Base-by-base conservation (phyloP, 495 filamentous ascomycete species). In the Chaetomium cochliodes region DNA sequence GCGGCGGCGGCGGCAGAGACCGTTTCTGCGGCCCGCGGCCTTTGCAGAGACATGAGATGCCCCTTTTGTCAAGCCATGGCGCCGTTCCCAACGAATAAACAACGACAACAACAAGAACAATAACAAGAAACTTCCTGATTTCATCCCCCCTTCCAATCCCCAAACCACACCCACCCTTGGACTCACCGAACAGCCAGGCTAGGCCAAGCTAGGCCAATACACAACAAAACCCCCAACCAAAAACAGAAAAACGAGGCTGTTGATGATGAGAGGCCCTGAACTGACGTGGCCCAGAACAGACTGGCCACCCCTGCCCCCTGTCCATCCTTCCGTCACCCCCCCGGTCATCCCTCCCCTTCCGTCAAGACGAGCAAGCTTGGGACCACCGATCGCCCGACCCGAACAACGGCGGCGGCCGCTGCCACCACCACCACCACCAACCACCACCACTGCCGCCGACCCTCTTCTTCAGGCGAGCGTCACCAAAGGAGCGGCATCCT, bases 11-110 rank as follows among this genome's bases (percentile, higher is more conserved):
- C 16, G n/a, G 18, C 46, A 50, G 46, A 52, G 49, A 26, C 49
- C 49, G 44, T 47, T 52, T 52, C 49, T 52, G 49, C 52, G 26
- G 26, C 52, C 25, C 22, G 52, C 15, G 41, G 41, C 13, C 41
- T 18, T 44, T 18, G 41, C 41, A 16, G 41, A 44, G 1, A 18
- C 11, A 37, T 37, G 33, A 37, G 5, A 37, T 37, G 33, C 33
- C 33, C 49, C n/a, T 28, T 52, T 26, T 23, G 25, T 23, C 22
- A 52, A 25, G 23, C 49, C 49, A 20, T 50, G 46, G 8, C 15
- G 44, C 4, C n/a, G 44, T 20, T 2, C 44, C 44, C 15, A 20
- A 12, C n/a, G 28, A 3, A 30, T 30, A 5, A 4, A 47, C 44
- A 47, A 23, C 20, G 3, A 25, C 25, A 15, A 15, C 9, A 11